A percentile compares a stretch with the other conserved stretches of the same genome.
phyloP scores from a whole-genome alignment of 2,329 filamentous ascomycete species.

The Purpureocillium lavendulum region DNA sequence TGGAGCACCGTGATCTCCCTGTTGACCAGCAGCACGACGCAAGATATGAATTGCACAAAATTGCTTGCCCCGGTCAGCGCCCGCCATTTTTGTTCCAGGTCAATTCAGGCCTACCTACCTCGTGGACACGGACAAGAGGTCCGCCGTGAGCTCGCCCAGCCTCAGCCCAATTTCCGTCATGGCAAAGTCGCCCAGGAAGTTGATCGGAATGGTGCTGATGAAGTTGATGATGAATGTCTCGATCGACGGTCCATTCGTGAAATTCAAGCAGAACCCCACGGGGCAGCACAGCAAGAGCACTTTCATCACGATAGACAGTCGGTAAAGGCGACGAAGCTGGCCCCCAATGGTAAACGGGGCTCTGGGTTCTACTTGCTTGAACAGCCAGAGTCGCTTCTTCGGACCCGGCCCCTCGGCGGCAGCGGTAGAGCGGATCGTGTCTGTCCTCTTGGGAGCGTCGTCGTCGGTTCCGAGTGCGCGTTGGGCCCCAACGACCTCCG shows the following conservation, averaged over 20 bases:
- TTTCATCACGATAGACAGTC: too few species aligned
- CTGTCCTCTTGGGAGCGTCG: too few species aligned
- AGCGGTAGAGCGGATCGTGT: too few species aligned
- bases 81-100: background rate
- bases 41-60: slow-evolving; percentile 1
- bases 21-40: background rate
- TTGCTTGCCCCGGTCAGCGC: background rate
- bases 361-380: background rate
- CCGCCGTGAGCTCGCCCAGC: background rate
- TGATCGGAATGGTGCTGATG: background rate
- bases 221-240: background rate
- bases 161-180: slow-evolving; percentile 1
- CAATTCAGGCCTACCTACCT: background rate
- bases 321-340: background rate
- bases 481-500: too few species aligned
- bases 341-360: background rate
- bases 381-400: background rate
- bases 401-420: too few species aligned
- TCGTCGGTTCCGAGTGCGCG: too few species aligned
- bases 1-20: background rate
- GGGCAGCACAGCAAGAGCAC: background rate
- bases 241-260: background rate
- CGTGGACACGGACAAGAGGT: background rate
- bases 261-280: background rate
- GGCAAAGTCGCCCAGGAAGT: background rate